Percentiles rank a stretch among this genome's conserved stretches.
phyloP scores from a whole-genome alignment of 371 early-diverging fungal species.

The Basidiobolus meristosporus region DNA sequence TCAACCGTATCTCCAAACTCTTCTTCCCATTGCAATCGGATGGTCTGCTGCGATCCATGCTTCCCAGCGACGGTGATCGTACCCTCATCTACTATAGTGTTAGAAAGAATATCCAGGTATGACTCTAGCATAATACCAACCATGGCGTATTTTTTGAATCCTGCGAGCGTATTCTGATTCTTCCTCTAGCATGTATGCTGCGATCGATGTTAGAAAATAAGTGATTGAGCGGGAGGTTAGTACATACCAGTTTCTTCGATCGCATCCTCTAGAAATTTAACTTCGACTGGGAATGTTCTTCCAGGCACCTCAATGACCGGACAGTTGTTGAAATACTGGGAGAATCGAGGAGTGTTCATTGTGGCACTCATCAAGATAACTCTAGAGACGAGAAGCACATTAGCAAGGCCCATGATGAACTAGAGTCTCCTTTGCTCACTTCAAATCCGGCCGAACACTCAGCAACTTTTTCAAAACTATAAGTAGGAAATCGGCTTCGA shows the following conservation, averaged over 20 bases:
- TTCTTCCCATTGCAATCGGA: conserved; percentile 22
- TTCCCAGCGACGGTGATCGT: conserved; percentile 18
- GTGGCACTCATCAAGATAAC: conserved; percentile 71
- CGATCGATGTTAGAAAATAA: conserved; percentile 14
- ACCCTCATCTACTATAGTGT: conserved; percentile 12
- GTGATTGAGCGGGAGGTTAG: conserved; percentile 6
- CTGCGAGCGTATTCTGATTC: conserved; percentile 27
- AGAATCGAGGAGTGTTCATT: conserved; percentile 36
- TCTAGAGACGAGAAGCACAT: background rate
- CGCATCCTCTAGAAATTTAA: conserved; percentile 38
- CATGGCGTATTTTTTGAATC: background rate
- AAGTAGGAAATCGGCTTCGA: conserved; percentile 69
- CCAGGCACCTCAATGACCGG: conserved; percentile 58
- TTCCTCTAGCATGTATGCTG: conserved; percentile 29
- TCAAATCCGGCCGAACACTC: conserved; percentile 24
- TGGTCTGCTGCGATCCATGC: conserved; percentile 19
- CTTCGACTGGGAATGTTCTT: conserved; percentile 60
- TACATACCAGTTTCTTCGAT: conserved; percentile 13
- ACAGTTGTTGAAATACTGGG: conserved; percentile 32
- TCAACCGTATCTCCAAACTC: conserved; percentile 5
- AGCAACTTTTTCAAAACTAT: conserved; percentile 30
- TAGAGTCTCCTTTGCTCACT: conserved; percentile 5
- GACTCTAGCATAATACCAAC: background rate
- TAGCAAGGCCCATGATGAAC: background rate
- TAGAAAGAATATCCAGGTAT: background rate